A percentile compares a stretch with the other conserved stretches of the same genome.
phyloP scores from a whole-genome alignment of 768 basidiomycete genomes.

The Antrodiella citrinella region DNA sequence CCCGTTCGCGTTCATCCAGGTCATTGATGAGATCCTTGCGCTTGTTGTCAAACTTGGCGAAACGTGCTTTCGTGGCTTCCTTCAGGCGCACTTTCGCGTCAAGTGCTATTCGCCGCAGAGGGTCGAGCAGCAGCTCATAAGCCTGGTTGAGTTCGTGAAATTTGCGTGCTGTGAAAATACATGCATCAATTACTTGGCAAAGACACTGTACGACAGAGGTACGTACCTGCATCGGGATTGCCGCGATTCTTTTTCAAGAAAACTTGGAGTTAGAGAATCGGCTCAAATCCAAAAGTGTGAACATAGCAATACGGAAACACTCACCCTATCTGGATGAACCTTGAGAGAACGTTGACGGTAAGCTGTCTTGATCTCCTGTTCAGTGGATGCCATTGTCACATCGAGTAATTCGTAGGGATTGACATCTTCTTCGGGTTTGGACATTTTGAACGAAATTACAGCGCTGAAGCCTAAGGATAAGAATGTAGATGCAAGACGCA shows the following conservation, averaged over 20 bases:
- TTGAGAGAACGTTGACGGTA: constrained; percentile 76
- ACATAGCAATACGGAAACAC: no score
- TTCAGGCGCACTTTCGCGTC: constrained; percentile 73
- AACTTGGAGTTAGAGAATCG: constrained; percentile 12
- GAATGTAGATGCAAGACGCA: not conserved
- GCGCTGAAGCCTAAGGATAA: no score
- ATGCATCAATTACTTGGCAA: not conserved
- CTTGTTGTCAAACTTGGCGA: constrained; percentile 60
- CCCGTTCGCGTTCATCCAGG: constrained; percentile 70
- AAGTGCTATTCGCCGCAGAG: constrained; percentile 66
- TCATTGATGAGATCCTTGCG: constrained; percentile 70
- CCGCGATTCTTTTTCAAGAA: constrained; percentile 55
- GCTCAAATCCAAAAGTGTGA: constrained; percentile 4
- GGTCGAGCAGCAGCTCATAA: constrained; percentile 75
- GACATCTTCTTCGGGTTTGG: constrained; percentile 40
- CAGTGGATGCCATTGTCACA: constrained; percentile 55
- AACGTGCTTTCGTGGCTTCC: constrained; percentile 62
- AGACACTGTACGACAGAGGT: not conserved
- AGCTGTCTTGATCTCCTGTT: constrained; percentile 71
- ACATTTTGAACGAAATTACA: no score
- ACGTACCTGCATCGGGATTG: constrained; percentile 68
- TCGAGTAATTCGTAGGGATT: constrained; percentile 71
- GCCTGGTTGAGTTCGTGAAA: constrained; percentile 82
- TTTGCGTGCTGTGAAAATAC: constrained; percentile 48
- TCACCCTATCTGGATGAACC: constrained; percentile 83